Base-by-base conservation (phyloP, 2,329 filamentous ascomycete genomes). In the Fusarium napiforme region DNA sequence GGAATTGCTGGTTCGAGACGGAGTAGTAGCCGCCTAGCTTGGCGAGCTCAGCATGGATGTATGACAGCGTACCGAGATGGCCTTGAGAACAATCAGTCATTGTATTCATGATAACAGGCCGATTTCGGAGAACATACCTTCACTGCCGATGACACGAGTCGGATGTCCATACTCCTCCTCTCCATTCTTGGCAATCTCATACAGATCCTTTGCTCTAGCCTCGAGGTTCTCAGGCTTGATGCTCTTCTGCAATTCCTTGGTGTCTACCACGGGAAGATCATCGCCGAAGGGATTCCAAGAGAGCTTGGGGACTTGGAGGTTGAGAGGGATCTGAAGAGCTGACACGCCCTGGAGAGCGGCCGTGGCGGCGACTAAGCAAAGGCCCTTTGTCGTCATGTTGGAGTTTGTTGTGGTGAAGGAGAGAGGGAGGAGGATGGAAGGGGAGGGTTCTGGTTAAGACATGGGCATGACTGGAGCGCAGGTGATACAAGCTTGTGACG, bases 81-180 rank as follows among this genome's bases (percentile, higher is more conserved):
- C 91, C 91, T 88, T 32, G 10, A 42, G 34, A 10, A 39, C 50
- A 34, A 71, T 78, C 37, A 77, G 56, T 43, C 23, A n/a, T 34
- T 34, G 4, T 21, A 21, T 53, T 43, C 45, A 36, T n/a, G 26
- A 45, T 53, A 60, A 46, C 37, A 63, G 34, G 21, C 62, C 63
- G 50, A 50, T 43, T 16, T 34, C 39, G 52, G 66, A 40, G 12
- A 73, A 63, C 80, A 59, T 81, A 90, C 90, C 90, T 78, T 87
- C 78, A 71, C 90, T 92, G 36, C 92, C 91, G 72, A 93, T 93
- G 28, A 93, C 91, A 60, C 92, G 87, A 3, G 92, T 93, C 3
- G 92, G 92, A 75, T 91, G 91, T 69, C 88, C 88, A 77, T 90
- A 92, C 71, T 93, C 89, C 4, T 86, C 83, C 68, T 87, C 82